Conservation (phyloP, 1,139 yeast species). For the Candida tropicalis region DNA sequence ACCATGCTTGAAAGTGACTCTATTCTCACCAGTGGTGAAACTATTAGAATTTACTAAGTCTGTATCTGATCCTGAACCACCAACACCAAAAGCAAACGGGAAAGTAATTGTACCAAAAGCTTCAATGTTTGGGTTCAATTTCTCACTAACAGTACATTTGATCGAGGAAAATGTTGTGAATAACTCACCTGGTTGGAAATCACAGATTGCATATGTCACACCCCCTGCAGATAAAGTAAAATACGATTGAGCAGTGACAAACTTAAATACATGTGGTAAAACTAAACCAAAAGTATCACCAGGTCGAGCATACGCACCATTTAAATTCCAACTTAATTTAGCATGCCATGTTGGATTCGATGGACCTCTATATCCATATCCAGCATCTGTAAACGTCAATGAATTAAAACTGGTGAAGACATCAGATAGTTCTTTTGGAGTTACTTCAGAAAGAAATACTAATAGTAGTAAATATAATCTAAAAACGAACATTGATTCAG, state of each 20-base stretch:
- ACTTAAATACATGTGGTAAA: conserved; percentile 29
- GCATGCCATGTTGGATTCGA: conserved; percentile 27
- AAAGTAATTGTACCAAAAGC: conserved; percentile 23
- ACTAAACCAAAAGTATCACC: conserved; percentile 30
- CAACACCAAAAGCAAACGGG: conserved; percentile 28
- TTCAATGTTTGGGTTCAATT: conserved; percentile 9
- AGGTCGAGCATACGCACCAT: conserved; percentile 19
- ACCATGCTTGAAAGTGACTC: conserved; percentile 29
- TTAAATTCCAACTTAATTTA: conserved; percentile 25
- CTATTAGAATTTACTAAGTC: conserved; percentile 22
- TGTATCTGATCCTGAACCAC: conserved; percentile 19
- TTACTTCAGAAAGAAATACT: conserved; percentile 3
- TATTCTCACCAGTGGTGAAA: conserved; percentile 24
- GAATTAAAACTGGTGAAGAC: conserved; percentile 9
- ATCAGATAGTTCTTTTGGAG: conserved; percentile 6
- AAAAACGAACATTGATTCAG: no score
- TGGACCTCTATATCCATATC: conserved; percentile 15
- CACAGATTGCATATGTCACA: conserved; percentile 30
- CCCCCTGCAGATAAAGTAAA: conserved; percentile 26
- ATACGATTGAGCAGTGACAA: conserved; percentile 18
- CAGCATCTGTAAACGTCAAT: conserved; percentile 8
- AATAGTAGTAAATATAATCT: not conserved
- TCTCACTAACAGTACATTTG: conserved; percentile 24
- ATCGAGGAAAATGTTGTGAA: conserved; percentile 25
- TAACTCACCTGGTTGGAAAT: conserved; percentile 23